Evolutionary conservation across 2,329 filamentous ascomycete species (phyloP).

Genomic region (Cadophora luteo-olivacea): DNA sequence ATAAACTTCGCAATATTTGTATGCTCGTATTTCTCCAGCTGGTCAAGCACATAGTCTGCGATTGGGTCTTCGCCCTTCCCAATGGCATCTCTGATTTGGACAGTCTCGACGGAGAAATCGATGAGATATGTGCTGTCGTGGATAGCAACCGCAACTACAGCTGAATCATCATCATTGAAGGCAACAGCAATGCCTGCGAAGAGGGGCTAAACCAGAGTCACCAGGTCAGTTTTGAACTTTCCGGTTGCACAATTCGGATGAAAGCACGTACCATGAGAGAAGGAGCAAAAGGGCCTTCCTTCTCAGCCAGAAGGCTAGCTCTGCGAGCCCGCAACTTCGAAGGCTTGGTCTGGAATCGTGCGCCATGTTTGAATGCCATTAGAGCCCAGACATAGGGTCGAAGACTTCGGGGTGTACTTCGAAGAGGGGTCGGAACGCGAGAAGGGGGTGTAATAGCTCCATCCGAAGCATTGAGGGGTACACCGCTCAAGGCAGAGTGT

Average conservation of each 20-base stretch:
- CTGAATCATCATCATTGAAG: conserved; percentile 54
- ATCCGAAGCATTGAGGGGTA: conserved; percentile 11
- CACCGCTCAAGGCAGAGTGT: conserved; percentile 8
- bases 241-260: background rate
- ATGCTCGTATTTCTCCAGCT: conserved; percentile 65
- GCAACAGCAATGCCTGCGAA: conserved; percentile 66
- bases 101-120: conserved; percentile 71
- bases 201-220: conserved; percentile 52
- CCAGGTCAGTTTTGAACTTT: conserved; percentile 1
- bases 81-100: conserved; percentile 53
- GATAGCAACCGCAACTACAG: conserved; percentile 70
- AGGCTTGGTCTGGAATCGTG: conserved; percentile 28
- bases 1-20: conserved; percentile 76
- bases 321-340: conserved; percentile 30
- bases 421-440: conserved; percentile 29
- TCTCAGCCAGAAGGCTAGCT: conserved; percentile 30
- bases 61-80: conserved; percentile 53
- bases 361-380: conserved; percentile 36
- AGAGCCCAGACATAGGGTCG: conserved; percentile 35
- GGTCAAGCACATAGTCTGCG: conserved; percentile 63
- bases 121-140: conserved; percentile 78
- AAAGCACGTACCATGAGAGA: conserved; percentile 30
- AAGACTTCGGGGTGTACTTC: conserved; percentile 31
- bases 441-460: conserved; percentile 29
- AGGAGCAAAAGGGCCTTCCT: conserved; percentile 35